Percentiles rank a stretch among this genome's conserved stretches.
Conservation (phyloP, 208 protist genomes). For the Leishmania martiniquensis region DNA sequence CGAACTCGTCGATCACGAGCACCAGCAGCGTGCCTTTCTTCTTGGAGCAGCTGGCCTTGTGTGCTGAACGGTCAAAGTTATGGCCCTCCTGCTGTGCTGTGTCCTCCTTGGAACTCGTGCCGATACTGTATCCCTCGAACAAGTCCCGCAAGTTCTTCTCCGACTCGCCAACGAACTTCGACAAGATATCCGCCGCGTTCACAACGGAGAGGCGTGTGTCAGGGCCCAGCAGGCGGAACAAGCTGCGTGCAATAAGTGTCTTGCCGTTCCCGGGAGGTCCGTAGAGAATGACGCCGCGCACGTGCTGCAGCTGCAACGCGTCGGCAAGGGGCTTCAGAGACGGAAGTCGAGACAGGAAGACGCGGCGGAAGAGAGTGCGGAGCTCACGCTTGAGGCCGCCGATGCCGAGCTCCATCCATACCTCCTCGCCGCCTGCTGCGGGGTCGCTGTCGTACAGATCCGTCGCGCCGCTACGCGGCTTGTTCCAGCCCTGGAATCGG, state of each 20-base stretch:
- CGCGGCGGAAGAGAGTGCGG: constrained; percentile 96
- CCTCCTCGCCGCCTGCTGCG: constrained; percentile 23
- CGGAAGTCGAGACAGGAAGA: constrained; percentile 97
- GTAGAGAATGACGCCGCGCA: constrained; percentile 98
- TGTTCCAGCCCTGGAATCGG: not conserved
- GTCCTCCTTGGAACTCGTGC: constrained; percentile 52
- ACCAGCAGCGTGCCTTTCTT: constrained; percentile 91
- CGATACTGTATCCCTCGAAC: constrained; percentile 94
- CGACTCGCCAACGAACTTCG: constrained; percentile 99
- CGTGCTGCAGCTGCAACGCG: constrained; percentile 95
- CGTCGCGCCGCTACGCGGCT: not conserved
- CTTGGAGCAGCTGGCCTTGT: constrained; percentile 1
- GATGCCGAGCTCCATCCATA: constrained; percentile 90
- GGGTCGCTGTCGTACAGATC: constrained; percentile 16
- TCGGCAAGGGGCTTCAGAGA: constrained; percentile 60
- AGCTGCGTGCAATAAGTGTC: constrained; percentile 99
- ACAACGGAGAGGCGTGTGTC: constrained; percentile 85
- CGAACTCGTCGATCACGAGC: constrained; percentile 99
- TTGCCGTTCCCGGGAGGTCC: constrained; percentile 99
- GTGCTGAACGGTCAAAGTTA: not conserved
- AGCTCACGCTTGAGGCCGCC: constrained; percentile 97
- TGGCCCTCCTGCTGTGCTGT: constrained; percentile 21
- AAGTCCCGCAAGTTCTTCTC: constrained; percentile 99
- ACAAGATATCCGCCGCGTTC: constrained; percentile 98
- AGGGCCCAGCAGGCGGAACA: constrained; percentile 97